Percentiles rank a stretch among this genome's conserved stretches.
Conservation (phyloP, 2,329 filamentous ascomycete genomes). For the Dryadomyces quercivorus region DNA sequence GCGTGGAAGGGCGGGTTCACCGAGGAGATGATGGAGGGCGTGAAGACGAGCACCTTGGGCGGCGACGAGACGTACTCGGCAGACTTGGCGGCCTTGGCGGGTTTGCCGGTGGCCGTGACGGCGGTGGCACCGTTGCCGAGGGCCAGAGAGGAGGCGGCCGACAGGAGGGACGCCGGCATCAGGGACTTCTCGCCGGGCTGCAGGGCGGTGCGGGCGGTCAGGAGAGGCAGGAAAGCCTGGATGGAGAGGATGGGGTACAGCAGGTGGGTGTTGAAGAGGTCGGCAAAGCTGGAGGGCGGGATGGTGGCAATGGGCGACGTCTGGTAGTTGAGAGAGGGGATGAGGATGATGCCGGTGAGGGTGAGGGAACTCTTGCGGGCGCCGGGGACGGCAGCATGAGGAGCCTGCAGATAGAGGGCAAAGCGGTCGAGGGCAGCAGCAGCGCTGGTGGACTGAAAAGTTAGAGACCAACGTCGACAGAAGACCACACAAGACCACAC, state of each 20-base stretch:
- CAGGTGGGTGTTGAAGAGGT: constrained; percentile 85
- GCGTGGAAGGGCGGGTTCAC: constrained; percentile 71
- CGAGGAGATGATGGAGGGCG: constrained; percentile 68
- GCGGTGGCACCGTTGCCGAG: constrained; percentile 19
- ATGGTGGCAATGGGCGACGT: constrained; percentile 78
- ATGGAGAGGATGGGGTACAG: constrained; percentile 80
- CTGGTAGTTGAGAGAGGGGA: constrained; percentile 71
- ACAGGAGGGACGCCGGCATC: constrained; percentile 5
- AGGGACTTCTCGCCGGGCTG: constrained; percentile 16
- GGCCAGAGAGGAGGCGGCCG: constrained; percentile 4
- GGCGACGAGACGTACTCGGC: constrained; percentile 12
- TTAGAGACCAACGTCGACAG: not conserved
- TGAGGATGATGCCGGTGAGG: constrained; percentile 69
- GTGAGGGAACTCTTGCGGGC: constrained; percentile 64
- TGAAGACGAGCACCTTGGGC: constrained; percentile 64
- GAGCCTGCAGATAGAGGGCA: constrained; percentile 55
- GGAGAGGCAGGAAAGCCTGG: constrained; percentile 76
- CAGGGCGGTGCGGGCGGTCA: constrained; percentile 47
- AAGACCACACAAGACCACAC: constrained; percentile 4
- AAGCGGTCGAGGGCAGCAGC: constrained; percentile 61
- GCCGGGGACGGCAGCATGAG: constrained; percentile 64
- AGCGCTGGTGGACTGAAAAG: constrained; percentile 49
- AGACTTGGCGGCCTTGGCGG: constrained; percentile 14
- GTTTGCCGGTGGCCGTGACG: not conserved
- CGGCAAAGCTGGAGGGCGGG: constrained; percentile 70